Conservation (phyloP, 225 moss, liverwort and hornwort genomes). For the Lunularia cruciata region DNA sequence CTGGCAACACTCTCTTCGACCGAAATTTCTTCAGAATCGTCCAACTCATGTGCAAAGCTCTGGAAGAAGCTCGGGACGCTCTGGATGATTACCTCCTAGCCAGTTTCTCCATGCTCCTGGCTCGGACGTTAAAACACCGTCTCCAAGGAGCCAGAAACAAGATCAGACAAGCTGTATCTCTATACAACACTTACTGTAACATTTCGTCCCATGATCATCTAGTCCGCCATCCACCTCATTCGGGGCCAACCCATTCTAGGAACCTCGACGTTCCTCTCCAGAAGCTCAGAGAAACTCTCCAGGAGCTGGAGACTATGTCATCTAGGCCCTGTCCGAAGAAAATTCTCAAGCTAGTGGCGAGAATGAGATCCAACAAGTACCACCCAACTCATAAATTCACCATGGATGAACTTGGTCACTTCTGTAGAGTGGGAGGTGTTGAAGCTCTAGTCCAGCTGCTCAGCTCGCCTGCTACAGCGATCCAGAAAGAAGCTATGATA, state of each 20-base stretch:
- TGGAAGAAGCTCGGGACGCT: slow-evolving; percentile 31
- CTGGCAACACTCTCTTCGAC: slow-evolving; percentile 28
- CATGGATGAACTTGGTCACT: slow-evolving; percentile 31
- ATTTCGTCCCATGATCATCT: not conserved
- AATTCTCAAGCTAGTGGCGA: slow-evolving; percentile 36
- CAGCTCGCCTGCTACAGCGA: slow-evolving; percentile 17
- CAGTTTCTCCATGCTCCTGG: slow-evolving; percentile 21
- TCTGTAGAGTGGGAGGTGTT: slow-evolving; percentile 29
- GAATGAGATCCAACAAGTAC: slow-evolving; percentile 28
- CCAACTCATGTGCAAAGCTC: slow-evolving; percentile 15
- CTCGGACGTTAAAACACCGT: slow-evolving; percentile 22
- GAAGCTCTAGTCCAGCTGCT: slow-evolving; percentile 35
- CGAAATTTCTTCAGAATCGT: slow-evolving; percentile 35
- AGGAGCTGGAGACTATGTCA: slow-evolving; percentile 12
- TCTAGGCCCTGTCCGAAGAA: slow-evolving; percentile 27
- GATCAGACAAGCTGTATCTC: slow-evolving; percentile 18
- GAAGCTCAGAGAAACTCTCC: slow-evolving; percentile 21
- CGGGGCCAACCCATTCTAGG: not conserved
- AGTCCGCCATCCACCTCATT: not conserved
- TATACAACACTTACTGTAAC: slow-evolving; percentile 31
- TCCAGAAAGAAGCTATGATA: slow-evolving; percentile 19
- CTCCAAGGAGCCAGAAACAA: slow-evolving; percentile 18
- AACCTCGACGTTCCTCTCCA: slow-evolving; percentile 12
- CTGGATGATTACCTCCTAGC: slow-evolving; percentile 23
- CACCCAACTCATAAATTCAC: slow-evolving; percentile 19